Conservation (phyloP, 805 yeast species). For the Schwanniomyces vanrijiae region DNA sequence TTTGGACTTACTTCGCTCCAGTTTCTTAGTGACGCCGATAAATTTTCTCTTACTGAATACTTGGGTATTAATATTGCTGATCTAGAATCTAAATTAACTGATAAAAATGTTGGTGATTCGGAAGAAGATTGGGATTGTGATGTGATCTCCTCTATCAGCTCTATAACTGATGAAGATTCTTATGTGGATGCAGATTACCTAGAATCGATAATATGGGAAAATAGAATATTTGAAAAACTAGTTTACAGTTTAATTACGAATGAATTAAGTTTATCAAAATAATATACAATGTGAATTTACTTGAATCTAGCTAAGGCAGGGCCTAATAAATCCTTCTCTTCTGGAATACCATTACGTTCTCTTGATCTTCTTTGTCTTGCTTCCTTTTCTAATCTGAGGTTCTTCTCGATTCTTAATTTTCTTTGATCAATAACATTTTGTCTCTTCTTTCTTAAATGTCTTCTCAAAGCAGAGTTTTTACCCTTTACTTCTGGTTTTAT, state of each 20-base stretch:
- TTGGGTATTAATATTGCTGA: conserved; percentile 8
- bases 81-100: neutral
- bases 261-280: conserved; percentile 1
- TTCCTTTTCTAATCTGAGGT: conserved; percentile 71
- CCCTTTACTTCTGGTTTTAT: conserved; percentile 71
- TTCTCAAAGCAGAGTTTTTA: conserved; percentile 81
- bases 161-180: conserved; percentile 2
- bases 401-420: conserved; percentile 70
- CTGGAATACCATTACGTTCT: conserved; percentile 45
- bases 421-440: conserved; percentile 86
- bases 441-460: conserved; percentile 77
- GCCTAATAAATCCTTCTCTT: conserved; percentile 53
- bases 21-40: conserved; percentile 15
- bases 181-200: conserved; percentile 12
- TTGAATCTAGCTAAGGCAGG: conserved; percentile 51
- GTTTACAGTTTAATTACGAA: conserved; percentile 11
- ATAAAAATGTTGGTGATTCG: neutral
- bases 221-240: conserved; percentile 15
- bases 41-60: conserved; percentile 8
- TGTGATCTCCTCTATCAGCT: neutral
- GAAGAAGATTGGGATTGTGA: neutral
- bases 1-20: conserved; percentile 18
- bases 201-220: conserved; percentile 23
- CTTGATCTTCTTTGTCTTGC: conserved; percentile 54
- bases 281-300: conserved; percentile 14